These are phyloP conservation scores for Rhodotorula sphaerocarpa DNA, from an alignment of 768 basidiomycete genomes.

Conservation along the genomic window DNA sequence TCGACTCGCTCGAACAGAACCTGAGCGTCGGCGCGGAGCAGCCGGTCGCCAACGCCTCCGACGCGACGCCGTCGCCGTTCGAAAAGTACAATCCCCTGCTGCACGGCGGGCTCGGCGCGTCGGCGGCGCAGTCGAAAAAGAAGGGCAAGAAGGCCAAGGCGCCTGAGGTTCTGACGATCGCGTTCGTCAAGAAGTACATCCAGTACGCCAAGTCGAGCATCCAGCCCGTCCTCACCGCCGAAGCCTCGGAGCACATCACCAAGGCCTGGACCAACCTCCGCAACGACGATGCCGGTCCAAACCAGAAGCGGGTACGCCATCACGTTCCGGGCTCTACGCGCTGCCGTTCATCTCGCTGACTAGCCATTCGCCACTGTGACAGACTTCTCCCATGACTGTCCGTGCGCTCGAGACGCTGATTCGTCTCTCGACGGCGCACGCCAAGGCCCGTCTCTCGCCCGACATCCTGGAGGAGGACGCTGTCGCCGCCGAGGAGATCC, in stretches of 20 bases:
- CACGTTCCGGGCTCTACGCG: background rate
- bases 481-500: conserved; percentile 80
- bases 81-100: conserved; percentile 95
- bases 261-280: conserved; percentile 82
- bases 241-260: conserved; percentile 88
- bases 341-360: background rate
- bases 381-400: conserved; percentile 96
- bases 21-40: conserved; percentile 66
- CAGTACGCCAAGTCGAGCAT: conserved; percentile 90
- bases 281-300: conserved; percentile 84
- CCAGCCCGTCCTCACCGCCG: conserved; percentile 77
- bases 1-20: conserved; percentile 79
- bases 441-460: conserved; percentile 79
- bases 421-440: conserved; percentile 94
- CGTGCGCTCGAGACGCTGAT: conserved; percentile 98
- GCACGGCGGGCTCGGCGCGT: conserved; percentile 61
- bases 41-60: conserved; percentile 13
- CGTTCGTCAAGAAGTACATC: conserved; percentile 96
- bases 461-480: conserved; percentile 82
- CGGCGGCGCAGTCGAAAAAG: conserved; percentile 50
- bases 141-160: conserved; percentile 50
- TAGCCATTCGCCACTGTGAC: conserved; percentile 10
- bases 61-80: conserved; percentile 53
- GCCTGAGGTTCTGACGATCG: conserved; percentile 79
- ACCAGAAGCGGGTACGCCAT: conserved; percentile 71